A percentile compares a stretch with the other conserved stretches of the same genome.
Evolutionary conservation across 805 yeast genomes (phyloP).

Genomic region (Starmerella asiatica): DNA sequence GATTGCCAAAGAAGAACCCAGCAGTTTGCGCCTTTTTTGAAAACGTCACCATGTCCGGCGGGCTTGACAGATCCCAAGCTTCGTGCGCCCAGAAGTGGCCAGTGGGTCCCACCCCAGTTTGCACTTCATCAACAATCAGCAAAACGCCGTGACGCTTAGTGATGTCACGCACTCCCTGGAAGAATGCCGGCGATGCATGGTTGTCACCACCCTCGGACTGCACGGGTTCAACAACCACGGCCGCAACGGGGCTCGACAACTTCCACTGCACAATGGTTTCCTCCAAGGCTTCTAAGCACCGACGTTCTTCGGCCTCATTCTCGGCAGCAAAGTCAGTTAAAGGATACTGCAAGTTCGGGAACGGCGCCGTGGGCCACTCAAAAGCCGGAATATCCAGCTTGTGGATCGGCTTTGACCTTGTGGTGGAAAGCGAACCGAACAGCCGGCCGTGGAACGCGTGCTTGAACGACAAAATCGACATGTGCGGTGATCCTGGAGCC

Average conservation of each 20-base stretch:
- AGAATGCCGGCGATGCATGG: slow-evolving; percentile 63
- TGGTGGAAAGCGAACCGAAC: slow-evolving; percentile 80
- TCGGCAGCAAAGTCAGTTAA: slow-evolving; percentile 48
- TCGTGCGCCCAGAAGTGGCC: slow-evolving; percentile 84
- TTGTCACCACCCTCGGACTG: slow-evolving; percentile 90
- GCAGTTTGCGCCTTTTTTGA: slow-evolving; percentile 84
- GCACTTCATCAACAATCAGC: slow-evolving; percentile 74
- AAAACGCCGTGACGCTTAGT: slow-evolving; percentile 58
- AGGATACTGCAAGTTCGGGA: slow-evolving; percentile 77
- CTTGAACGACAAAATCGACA: slow-evolving; percentile 75
- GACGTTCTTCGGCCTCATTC: slow-evolving; percentile 64
- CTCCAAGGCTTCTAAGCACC: slow-evolving; percentile 69
- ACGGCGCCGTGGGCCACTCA: slow-evolving; percentile 94
- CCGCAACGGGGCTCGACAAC: slow-evolving; percentile 61
- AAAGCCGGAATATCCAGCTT: slow-evolving; percentile 79
- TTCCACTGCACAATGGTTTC: slow-evolving; percentile 52
- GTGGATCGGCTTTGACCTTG: slow-evolving; percentile 91
- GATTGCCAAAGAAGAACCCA: slow-evolving; percentile 69
- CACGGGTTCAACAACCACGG: slow-evolving; percentile 78
- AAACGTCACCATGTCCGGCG: slow-evolving; percentile 77
- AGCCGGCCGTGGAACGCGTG: slow-evolving; percentile 90
- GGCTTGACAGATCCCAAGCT: slow-evolving; percentile 58
- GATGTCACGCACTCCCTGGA: slow-evolving; percentile 70
- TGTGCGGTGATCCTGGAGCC: slow-evolving; percentile 79
- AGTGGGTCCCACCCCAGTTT: slow-evolving; percentile 82